Conservation (phyloP, 2,329 filamentous ascomycete species). For the Ophiostoma sp. region DNA sequence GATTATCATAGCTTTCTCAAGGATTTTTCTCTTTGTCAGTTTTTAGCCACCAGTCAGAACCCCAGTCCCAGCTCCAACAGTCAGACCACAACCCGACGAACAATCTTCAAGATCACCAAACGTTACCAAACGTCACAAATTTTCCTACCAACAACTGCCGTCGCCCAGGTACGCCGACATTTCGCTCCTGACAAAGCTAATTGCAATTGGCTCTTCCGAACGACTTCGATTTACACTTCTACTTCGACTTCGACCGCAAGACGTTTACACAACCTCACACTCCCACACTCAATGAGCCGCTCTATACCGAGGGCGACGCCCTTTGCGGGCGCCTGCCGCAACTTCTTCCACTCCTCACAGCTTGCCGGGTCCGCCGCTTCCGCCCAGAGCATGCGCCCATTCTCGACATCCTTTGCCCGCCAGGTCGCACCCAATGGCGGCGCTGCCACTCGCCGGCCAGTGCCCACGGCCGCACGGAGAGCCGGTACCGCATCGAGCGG, state of each 20-base stretch:
- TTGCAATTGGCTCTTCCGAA: not conserved
- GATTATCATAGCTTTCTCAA: conserved; percentile 21
- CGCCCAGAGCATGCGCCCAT: not conserved
- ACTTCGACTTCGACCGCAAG: not conserved
- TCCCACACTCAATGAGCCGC: conserved; percentile 22
- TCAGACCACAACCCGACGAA: not conserved
- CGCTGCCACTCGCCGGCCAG: conserved; percentile 12
- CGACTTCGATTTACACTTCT: not conserved
- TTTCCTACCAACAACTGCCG: not conserved
- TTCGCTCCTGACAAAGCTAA: not conserved
- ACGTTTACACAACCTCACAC: not conserved
- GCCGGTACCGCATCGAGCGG: conserved; percentile 14
- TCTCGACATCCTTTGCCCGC: conserved; percentile 15
- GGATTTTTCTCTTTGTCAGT: conserved; percentile 10
- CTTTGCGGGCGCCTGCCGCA: conserved; percentile 24
- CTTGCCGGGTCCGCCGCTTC: not conserved
- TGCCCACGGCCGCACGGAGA: conserved; percentile 9
- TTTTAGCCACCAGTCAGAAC: not conserved
- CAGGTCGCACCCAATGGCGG: not conserved
- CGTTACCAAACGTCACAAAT: not conserved
- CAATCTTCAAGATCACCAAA: not conserved
- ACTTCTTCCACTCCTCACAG: conserved; percentile 8
- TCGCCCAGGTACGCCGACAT: not conserved
- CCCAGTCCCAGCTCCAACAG: not conserved
- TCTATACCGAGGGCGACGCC: conserved; percentile 25